Conservation (phyloP, 2,329 filamentous ascomycete genomes). For the Xylaria sp. region DNA sequence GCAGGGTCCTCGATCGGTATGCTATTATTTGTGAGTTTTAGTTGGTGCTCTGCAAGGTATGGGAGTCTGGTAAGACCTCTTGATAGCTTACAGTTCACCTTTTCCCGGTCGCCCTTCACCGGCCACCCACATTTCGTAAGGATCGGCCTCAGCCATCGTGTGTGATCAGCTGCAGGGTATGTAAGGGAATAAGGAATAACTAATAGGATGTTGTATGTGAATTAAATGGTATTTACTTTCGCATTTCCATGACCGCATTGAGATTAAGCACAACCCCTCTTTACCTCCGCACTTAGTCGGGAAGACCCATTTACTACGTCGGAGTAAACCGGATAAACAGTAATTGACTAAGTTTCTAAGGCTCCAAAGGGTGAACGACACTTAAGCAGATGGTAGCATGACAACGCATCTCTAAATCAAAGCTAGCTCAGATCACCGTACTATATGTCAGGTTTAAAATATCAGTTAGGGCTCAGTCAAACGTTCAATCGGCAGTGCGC, state of each 20-base stretch:
- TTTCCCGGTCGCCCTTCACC: constrained; percentile 55
- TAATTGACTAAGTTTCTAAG: neutral
- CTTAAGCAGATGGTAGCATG: neutral
- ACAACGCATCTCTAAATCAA: neutral
- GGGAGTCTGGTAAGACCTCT: constrained; percentile 28
- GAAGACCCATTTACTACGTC: neutral
- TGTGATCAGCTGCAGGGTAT: neutral
- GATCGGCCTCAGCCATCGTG: constrained; percentile 37
- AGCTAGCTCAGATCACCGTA: neutral
- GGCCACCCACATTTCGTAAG: constrained; percentile 54
- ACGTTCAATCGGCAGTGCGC: neutral
- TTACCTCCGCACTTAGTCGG: constrained; percentile 23
- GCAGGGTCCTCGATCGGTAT: constrained; percentile 65
- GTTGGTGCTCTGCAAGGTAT: neutral
- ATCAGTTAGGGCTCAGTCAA: neutral
- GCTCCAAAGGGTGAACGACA: neutral
- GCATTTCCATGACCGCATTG: neutral
- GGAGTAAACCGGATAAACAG: constrained; percentile 16
- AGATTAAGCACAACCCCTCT: neutral
- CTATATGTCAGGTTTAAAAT: neutral
- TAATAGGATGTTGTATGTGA: neutral
- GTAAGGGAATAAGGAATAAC: neutral
- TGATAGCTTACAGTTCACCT: constrained; percentile 57
- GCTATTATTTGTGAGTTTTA: constrained; percentile 48
- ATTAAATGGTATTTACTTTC: neutral